Evolutionary conservation across 495 filamentous ascomycete species (phyloP), one percentile per base, ranked within the genome.

Genomic region (Neurospora sp.): DNA sequence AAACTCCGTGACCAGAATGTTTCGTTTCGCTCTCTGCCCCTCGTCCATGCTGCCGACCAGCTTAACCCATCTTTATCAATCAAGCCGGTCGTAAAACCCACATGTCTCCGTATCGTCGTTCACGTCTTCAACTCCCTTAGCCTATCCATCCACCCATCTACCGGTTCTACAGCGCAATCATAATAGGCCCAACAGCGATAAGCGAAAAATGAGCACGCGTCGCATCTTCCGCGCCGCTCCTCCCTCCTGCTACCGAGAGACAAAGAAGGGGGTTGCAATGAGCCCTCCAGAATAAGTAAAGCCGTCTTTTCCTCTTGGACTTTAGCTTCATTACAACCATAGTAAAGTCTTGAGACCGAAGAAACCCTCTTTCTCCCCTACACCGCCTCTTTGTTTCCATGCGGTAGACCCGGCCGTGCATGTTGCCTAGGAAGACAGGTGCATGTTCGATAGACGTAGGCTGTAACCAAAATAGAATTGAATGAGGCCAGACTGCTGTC

Each of bases 1-100:
- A 65, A 65, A 65, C 53, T 65, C 53, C 53, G 53, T 65, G 53
- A 65, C 53, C 53, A 65, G 53, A 65, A 65, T 65, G 53, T 65
- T 65, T 65, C 53, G 53, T 65, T 65, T 65, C 53, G 53, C 53
- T 65, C 53, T 65, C 53, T 65, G 53, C 53, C 53, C 53, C 53
- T 65, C 27, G 27, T 35, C 27, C 53, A 35, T 65, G 53, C 53
- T 65, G 53, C 53, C 14, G 8, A 65, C 53, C 5, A 37, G 12
- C 53, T 35, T 16, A 65, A 65, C 31, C 53, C 53, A 65, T 37
- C 53, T 65, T 17, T 65, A 35, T 65, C 53, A 14, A 65, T 17
- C 27, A 65, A 65, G 53, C 53, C 53, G 53, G 53, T 37, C 53
- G 3, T 65, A 65, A 65, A 4, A 65, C 27, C 12, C 53, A 65